A percentile compares a stretch with the other conserved stretches of the same genome.
These are phyloP conservation scores for Colletotrichum magnum DNA, from an alignment of 2,329 filamentous ascomycete species.

Conservation along the genomic window DNA sequence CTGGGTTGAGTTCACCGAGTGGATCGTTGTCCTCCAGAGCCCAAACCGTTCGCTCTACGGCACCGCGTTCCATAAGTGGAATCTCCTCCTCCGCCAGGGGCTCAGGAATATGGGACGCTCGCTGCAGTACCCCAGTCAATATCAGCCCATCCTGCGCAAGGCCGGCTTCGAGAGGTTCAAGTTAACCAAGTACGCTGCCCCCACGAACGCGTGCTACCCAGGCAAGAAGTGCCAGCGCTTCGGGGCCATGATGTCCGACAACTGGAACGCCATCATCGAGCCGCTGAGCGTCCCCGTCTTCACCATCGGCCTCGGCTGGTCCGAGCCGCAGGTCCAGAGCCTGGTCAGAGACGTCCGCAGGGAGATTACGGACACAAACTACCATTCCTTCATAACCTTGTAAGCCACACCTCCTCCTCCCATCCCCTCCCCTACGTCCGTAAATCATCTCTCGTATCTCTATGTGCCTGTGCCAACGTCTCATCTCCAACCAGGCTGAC, in stretches of 20 bases:
- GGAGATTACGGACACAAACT: slow-evolving; percentile 51
- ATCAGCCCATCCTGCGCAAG: slow-evolving; percentile 44
- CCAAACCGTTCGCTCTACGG: slow-evolving; percentile 50
- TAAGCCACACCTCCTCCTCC: slow-evolving; percentile 42
- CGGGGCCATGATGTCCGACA: slow-evolving; percentile 47
- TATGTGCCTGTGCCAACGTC: slow-evolving; percentile 44
- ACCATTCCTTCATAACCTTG: slow-evolving; percentile 57
- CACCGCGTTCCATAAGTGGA: slow-evolving; percentile 50
- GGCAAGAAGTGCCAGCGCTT: slow-evolving; percentile 48
- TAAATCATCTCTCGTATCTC: slow-evolving; percentile 43
- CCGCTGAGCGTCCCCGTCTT: slow-evolving; percentile 54
- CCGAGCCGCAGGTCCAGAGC: slow-evolving; percentile 48
- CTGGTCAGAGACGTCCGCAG: slow-evolving; percentile 51
- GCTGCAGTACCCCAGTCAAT: slow-evolving; percentile 47
- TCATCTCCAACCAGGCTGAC: slow-evolving; percentile 47
- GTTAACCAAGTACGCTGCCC: slow-evolving; percentile 47
- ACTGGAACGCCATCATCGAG: slow-evolving; percentile 44
- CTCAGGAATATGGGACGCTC: slow-evolving; percentile 49
- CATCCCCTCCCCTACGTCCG: slow-evolving; percentile 31
- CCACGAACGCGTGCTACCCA: slow-evolving; percentile 48
- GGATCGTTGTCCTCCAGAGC: slow-evolving; percentile 49
- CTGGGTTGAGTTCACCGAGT: slow-evolving; percentile 52
- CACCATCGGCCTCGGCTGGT: slow-evolving; percentile 55
- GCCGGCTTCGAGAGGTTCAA: slow-evolving; percentile 46
- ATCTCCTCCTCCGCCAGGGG: slow-evolving; percentile 46